phyloP scores from a whole-genome alignment of 352 stramenopile species.

The Sclerospora graminicola region DNA sequence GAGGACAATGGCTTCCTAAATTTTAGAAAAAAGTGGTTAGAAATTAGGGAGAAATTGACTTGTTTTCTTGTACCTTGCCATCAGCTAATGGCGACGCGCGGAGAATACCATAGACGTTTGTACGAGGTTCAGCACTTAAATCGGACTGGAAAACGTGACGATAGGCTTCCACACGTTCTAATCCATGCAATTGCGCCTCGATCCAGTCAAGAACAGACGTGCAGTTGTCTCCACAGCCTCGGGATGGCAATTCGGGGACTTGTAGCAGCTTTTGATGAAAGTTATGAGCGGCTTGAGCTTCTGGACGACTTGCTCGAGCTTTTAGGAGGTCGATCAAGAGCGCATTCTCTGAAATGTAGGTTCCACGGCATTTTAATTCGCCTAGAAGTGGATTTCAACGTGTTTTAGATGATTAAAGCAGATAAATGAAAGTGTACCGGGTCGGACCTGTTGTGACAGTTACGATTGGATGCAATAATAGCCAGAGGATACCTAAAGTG shows the following conservation, averaged over 20 bases:
- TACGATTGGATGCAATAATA: conserved; percentile 62
- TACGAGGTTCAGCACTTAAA: conserved; percentile 13
- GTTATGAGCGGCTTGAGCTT: conserved; percentile 18
- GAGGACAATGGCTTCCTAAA: conserved; percentile 50
- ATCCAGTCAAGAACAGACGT: conserved; percentile 46
- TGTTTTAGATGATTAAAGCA: not conserved
- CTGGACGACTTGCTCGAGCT: conserved; percentile 26
- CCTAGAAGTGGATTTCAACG: conserved; percentile 12
- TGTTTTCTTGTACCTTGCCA: conserved; percentile 34
- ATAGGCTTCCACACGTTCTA: conserved; percentile 56
- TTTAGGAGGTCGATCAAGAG: conserved; percentile 73
- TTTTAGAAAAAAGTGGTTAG: not conserved
- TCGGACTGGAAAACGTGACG: conserved; percentile 34
- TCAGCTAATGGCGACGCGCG: conserved; percentile 60
- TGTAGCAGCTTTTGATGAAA: conserved; percentile 34
- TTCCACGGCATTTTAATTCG: conserved; percentile 72
- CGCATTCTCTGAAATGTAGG: conserved; percentile 86
- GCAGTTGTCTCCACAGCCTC: conserved; percentile 39
- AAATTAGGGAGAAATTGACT: not conserved
- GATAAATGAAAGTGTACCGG: not conserved
- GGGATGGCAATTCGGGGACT: conserved; percentile 18
- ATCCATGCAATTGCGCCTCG: conserved; percentile 28
- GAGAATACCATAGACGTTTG: conserved; percentile 76
- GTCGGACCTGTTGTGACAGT: conserved; percentile 59
- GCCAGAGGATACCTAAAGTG: conserved; percentile 56